Conservation (phyloP, 2,329 filamentous ascomycete species). For the Tolypocladium endophyticum region DNA sequence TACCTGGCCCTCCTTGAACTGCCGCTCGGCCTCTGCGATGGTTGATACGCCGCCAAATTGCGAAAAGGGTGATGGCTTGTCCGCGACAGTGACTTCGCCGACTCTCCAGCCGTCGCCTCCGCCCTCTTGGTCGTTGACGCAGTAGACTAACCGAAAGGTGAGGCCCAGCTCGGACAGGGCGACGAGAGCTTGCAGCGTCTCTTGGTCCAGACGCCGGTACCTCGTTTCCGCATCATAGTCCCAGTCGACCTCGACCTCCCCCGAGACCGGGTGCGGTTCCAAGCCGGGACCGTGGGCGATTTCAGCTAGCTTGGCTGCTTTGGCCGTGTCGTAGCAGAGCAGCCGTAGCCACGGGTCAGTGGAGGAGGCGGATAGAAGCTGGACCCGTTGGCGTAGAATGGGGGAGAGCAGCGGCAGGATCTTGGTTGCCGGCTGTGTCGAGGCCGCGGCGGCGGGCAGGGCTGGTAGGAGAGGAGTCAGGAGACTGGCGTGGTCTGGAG, state of each 20-base stretch:
- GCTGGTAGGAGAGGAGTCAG: conserved; percentile 48
- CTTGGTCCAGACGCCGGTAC: conserved; percentile 61
- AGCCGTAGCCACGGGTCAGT: conserved; percentile 63
- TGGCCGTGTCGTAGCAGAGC: conserved; percentile 55
- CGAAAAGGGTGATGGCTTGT: conserved; percentile 46
- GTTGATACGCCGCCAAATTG: conserved; percentile 38
- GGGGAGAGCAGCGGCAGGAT: conserved; percentile 53
- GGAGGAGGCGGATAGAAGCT: conserved; percentile 49
- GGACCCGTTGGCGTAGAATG: conserved; percentile 55
- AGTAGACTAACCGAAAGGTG: conserved; percentile 59
- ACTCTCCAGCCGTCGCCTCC: conserved; percentile 59
- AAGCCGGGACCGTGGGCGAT: conserved; percentile 52
- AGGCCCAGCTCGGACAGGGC: conserved; percentile 51
- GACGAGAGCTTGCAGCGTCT: conserved; percentile 62
- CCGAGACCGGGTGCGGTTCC: conserved; percentile 72
- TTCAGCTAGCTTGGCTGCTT: conserved; percentile 46
- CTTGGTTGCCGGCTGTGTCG: conserved; percentile 43
- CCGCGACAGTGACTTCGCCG: conserved; percentile 54
- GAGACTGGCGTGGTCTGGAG: conserved; percentile 35
- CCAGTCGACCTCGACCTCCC: conserved; percentile 67
- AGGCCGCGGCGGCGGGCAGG: conserved; percentile 47
- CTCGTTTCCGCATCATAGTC: conserved; percentile 50
- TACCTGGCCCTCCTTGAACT: conserved; percentile 28
- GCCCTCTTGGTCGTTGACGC: conserved; percentile 51
- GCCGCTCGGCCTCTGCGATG: conserved; percentile 51